Evolutionary conservation across 768 basidiomycete species (phyloP), one percentile per base, ranked within the genome.

Genomic region (Mrakia blollopis): DNA sequence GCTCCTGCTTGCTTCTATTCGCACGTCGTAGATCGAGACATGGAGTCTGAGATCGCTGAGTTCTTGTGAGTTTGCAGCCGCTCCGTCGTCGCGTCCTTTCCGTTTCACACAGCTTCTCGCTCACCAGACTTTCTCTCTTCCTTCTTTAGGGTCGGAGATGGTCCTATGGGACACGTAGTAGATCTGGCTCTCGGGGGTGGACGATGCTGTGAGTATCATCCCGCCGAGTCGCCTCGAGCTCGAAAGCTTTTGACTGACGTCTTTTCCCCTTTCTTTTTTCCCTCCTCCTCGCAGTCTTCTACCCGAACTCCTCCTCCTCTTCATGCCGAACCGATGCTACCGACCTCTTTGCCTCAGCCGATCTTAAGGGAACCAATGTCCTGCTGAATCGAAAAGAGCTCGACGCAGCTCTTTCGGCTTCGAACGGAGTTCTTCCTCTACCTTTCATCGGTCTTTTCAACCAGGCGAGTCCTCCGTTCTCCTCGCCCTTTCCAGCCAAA

Each of bases 151-250:
- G 79, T 82, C 41, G 78, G 79, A 14, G 73, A 78, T 60, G 81
- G 79, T 62, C 76, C 79, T 1, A 78, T 78, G 35, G 81, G 79
- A 10, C 62, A 63, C 10, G 65, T 72, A 0, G 82, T 82, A 3
- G 82, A 82, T 68, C 52, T 81, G 16, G 81, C 81, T 35, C 72
- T 82, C 37, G 82, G 81, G 0, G 82, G 82, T n/a, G 73, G 73
- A 18, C 61, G 32, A n/a, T 74, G 73, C 63, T 74, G 73, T 74
- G 28, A 32, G 73, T 74, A 21, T 14, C 47, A 21, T 14, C 47
- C 35, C 1, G 18, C 30, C 13, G 21, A 35, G 32, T 57, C 54
- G 10, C 39, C 23, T 37, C 32, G 5, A 35, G 2, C n/a, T 30
- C 14, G 32, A 72, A 4, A 21, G n/a, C 28, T 21, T 8, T 57